Percentiles rank a stretch among this genome's conserved stretches.
These are phyloP conservation scores for Fusarium brachygibbosum DNA, from an alignment of 2,329 filamentous ascomycete species.

Conservation along the genomic window DNA sequence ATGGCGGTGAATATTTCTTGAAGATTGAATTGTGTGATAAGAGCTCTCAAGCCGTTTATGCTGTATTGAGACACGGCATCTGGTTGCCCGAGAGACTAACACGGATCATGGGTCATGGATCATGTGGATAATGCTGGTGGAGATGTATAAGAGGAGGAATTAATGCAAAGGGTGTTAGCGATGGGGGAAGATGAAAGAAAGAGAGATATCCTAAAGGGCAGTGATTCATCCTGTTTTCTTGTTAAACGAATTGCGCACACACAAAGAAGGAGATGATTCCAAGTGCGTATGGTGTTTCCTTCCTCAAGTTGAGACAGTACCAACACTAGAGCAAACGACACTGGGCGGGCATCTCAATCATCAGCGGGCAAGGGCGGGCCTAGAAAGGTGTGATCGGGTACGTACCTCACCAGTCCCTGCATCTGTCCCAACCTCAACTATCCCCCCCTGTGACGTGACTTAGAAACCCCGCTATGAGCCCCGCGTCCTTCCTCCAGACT, in stretches of 20 bases:
- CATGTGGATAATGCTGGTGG: constrained; percentile 38
- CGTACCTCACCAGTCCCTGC: constrained; percentile 43
- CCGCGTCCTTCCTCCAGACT: constrained; percentile 38
- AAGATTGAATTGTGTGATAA: constrained; percentile 26
- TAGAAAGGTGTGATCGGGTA: constrained; percentile 32
- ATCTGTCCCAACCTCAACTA: constrained; percentile 15
- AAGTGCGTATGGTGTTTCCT: constrained; percentile 21
- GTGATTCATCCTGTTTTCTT: constrained; percentile 19
- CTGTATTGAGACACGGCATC: constrained; percentile 36
- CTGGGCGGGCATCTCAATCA: neutral
- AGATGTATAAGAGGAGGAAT: constrained; percentile 28
- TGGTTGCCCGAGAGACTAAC: constrained; percentile 47
- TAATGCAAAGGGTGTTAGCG: constrained; percentile 9
- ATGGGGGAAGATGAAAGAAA: constrained; percentile 3
- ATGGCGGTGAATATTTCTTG: constrained; percentile 17
- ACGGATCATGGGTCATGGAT: constrained; percentile 43
- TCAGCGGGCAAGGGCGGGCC: constrained; percentile 9
- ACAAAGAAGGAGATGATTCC: constrained; percentile 19
- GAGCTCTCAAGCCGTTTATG: constrained; percentile 26
- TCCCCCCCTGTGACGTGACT: constrained; percentile 45
- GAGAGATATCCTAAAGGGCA: neutral
- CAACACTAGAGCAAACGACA: constrained; percentile 5
- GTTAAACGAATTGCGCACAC: neutral
- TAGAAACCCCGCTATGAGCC: constrained; percentile 46
- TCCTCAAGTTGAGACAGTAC: constrained; percentile 2